phyloP scores from a whole-genome alignment of 2,329 filamentous ascomycete genomes.

The Camillea tinctor region DNA sequence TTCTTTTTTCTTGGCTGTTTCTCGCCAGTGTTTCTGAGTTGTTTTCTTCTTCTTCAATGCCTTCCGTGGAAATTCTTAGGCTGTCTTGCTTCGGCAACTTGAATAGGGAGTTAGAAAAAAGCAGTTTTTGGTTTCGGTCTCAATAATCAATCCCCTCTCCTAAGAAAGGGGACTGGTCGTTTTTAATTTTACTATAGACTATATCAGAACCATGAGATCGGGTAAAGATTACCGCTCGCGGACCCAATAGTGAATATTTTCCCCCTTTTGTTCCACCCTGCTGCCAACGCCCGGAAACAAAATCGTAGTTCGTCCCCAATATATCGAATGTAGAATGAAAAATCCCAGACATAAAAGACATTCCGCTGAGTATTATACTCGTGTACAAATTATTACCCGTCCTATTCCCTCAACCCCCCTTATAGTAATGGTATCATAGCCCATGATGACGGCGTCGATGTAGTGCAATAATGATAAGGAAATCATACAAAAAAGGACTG shows the following conservation, averaged over 20 bases:
- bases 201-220: constrained; percentile 3
- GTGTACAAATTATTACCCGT: not conserved
- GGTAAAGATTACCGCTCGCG: not conserved
- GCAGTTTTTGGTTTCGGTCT: constrained; percentile 8
- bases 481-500: not conserved
- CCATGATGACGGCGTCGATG: not conserved
- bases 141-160: not conserved
- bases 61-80: too few relatives aligned
- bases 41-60: too few relatives aligned
- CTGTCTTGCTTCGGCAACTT: not conserved
- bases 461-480: not conserved
- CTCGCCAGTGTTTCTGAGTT: too few relatives aligned
- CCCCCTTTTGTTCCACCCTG: not conserved
- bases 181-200: constrained; percentile 23
- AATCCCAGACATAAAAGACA: not conserved
- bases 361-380: not conserved
- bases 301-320: not conserved
- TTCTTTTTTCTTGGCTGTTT: too few relatives aligned
- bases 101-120: not conserved
- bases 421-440: not conserved
- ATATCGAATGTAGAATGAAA: not conserved
- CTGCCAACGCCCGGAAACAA: not conserved
- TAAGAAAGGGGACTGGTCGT: constrained; percentile 15
- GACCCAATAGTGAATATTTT: not conserved
- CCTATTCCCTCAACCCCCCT: not conserved